Conservation (phyloP, 2,329 filamentous ascomycete species). For the Trichoderma sp. region DNA sequence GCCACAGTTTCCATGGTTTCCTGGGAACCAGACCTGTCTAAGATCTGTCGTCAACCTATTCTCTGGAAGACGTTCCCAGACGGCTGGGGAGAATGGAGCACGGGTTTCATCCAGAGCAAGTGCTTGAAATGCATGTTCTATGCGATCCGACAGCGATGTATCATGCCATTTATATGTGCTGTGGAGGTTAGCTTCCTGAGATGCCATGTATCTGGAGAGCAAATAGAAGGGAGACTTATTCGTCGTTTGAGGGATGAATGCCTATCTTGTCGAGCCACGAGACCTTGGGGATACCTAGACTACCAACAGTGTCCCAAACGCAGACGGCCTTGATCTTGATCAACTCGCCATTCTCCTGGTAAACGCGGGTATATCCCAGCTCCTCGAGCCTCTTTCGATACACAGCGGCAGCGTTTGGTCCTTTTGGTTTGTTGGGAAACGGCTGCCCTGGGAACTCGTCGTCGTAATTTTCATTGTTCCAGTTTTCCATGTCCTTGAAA, state of each 20-base stretch:
- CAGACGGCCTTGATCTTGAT: conserved; percentile 50
- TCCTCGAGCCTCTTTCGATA: conserved; percentile 50
- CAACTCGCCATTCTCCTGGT: conserved; percentile 41
- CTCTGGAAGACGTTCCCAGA: conserved; percentile 51
- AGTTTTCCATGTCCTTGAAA: conserved; percentile 59
- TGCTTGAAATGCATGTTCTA: conserved; percentile 61
- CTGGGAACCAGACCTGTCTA: conserved; percentile 66
- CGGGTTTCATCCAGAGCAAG: conserved; percentile 60
- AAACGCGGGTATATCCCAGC: conserved; percentile 46
- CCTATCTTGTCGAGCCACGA: conserved; percentile 49
- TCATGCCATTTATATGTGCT: conserved; percentile 54
- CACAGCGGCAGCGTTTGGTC: conserved; percentile 40
- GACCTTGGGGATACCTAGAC: conserved; percentile 48
- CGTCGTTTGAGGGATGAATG: conserved; percentile 46
- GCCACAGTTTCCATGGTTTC: conserved; percentile 69
- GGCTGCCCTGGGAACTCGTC: conserved; percentile 51
- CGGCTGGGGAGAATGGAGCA: conserved; percentile 54
- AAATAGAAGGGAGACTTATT: conserved; percentile 41
- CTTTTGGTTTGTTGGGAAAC: conserved; percentile 52
- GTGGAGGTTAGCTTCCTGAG: conserved; percentile 33
- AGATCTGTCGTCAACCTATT: conserved; percentile 45
- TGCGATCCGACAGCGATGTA: conserved; percentile 52
- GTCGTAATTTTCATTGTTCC: conserved; percentile 47
- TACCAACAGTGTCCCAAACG: conserved; percentile 51
- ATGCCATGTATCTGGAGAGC: background rate